Conservation (phyloP, 176 grass and related monocot genomes). For the Chrysopogon serrulatus region DNA sequence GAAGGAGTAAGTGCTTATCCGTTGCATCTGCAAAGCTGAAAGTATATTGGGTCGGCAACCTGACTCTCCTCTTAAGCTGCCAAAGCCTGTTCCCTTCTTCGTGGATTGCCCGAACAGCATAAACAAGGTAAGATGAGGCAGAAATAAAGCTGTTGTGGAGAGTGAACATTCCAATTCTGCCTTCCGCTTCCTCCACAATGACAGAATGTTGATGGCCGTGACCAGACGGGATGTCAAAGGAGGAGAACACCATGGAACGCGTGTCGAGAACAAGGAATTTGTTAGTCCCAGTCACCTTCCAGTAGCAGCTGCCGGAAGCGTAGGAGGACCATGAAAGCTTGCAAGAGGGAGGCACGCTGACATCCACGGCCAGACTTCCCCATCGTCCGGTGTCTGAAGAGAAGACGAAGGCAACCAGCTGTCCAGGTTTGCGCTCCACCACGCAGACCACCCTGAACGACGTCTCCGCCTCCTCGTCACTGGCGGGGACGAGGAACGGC, state of each 20-base stretch:
- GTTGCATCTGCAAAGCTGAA: constrained; percentile 20
- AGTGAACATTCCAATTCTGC: constrained; percentile 20
- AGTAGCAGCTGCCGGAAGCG: constrained; percentile 23
- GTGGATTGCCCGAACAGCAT: not conserved
- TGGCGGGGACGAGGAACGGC: constrained; percentile 29
- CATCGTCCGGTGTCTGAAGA: constrained; percentile 12
- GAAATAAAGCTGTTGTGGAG: constrained; percentile 9
- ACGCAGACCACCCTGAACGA: constrained; percentile 21
- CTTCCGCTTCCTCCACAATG: constrained; percentile 25
- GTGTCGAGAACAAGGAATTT: constrained; percentile 22
- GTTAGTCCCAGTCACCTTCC: not conserved
- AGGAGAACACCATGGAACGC: constrained; percentile 23
- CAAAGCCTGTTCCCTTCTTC: not conserved
- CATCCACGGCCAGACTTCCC: not conserved
- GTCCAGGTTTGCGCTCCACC: not conserved
- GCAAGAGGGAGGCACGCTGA: not conserved
- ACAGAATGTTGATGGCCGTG: not conserved
- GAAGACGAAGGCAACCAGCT: constrained; percentile 30
- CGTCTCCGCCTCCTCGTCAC: not conserved
- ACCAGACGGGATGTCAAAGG: not conserved
- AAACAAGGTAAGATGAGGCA: not conserved
- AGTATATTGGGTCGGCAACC: not conserved
- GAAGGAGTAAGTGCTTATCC: constrained; percentile 13
- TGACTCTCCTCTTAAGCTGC: constrained; percentile 6
- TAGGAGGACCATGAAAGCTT: not conserved